Percentiles rank a stretch among this genome's conserved stretches.
Evolutionary conservation across 192 early-diverging fungal genomes (phyloP).

Genomic region (Backusella sp.): DNA sequence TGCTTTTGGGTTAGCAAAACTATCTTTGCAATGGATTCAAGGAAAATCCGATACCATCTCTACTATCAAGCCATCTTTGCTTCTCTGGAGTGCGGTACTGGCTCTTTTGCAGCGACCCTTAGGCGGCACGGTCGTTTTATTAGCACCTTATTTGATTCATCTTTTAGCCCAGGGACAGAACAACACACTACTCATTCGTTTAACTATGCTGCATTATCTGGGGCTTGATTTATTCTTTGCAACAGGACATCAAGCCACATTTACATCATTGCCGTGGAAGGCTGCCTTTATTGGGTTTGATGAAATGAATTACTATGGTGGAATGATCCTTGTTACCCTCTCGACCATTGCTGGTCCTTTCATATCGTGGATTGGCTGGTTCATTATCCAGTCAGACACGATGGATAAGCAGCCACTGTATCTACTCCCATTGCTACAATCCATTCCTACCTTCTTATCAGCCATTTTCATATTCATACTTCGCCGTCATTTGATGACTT

Average conservation of each 20-base stretch:
- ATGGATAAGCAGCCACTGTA: background rate
- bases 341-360: slow-evolving; percentile 65
- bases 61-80: background rate
- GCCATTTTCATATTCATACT: slow-evolving; percentile 37
- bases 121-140: slow-evolving; percentile 17
- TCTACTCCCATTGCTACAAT: slow-evolving; percentile 18
- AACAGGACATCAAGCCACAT: slow-evolving; percentile 90
- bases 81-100: slow-evolving; percentile 16
- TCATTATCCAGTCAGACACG: background rate
- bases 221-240: slow-evolving; percentile 70
- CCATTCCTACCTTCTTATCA: slow-evolving; percentile 32
- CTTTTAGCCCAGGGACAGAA: background rate
- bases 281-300: slow-evolving; percentile 83
- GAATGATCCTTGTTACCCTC: slow-evolving; percentile 68
- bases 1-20: background rate
- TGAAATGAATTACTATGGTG: slow-evolving; percentile 65
- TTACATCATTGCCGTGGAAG: slow-evolving; percentile 91
- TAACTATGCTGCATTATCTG: slow-evolving; percentile 26
- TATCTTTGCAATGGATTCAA: background rate
- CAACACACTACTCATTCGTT: slow-evolving; percentile 9
- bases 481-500: slow-evolving; percentile 93
- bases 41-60: background rate
- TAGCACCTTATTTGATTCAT: slow-evolving; percentile 14
- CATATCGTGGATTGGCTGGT: slow-evolving; percentile 31
- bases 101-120: slow-evolving; percentile 34